These are phyloP conservation scores for Fusarium succisae DNA, from an alignment of 2,329 filamentous ascomycete species.

Conservation along the genomic window DNA sequence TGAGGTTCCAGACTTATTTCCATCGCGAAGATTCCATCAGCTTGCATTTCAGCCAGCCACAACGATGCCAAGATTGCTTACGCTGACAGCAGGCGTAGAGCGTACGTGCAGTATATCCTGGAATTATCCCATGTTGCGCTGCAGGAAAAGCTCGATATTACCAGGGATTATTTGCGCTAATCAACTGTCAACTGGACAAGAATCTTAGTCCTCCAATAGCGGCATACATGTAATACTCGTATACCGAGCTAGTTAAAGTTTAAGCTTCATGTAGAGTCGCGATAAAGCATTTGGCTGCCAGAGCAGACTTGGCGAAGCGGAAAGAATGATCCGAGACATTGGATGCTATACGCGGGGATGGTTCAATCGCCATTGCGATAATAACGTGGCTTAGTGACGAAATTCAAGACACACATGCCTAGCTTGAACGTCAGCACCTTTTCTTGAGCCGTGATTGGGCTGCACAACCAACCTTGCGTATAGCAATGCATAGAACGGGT, in stretches of 20 bases:
- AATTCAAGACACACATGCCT: background rate
- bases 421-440: background rate
- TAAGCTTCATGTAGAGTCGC: too few species aligned
- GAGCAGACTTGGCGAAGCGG: background rate
- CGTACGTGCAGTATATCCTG: background rate
- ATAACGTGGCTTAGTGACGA: background rate
- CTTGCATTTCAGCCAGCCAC: background rate
- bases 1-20: background rate
- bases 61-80: background rate
- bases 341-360: background rate
- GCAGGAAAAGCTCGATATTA: accelerated
- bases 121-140: background rate
- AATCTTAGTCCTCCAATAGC: background rate
- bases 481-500: background rate
- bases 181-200: background rate
- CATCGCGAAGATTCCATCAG: too few species aligned
- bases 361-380: too few species aligned
- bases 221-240: background rate
- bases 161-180: background rate
- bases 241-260: background rate
- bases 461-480: background rate
- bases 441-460: background rate
- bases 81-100: background rate
- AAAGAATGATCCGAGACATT: too few species aligned
- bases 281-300: background rate